A percentile compares a stretch with the other conserved stretches of the same genome.
Evolutionary conservation across 75 land plant species (phyloP).

Genomic region (Isoetes taiwanensis): DNA sequence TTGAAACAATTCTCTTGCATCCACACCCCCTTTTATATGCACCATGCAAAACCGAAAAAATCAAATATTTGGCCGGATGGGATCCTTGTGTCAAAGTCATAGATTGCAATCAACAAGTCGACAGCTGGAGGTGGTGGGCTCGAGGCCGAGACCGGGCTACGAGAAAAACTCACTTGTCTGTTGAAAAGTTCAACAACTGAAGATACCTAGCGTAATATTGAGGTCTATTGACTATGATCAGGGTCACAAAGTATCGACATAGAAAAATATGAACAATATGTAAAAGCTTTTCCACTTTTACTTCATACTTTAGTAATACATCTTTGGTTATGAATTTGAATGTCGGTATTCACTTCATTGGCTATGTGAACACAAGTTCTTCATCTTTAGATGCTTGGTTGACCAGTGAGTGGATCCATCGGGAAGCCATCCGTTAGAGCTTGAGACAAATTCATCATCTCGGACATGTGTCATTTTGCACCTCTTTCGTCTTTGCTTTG

Average conservation of each 20-base stretch:
- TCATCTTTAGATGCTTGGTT: constrained; percentile 78
- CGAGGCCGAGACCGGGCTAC: constrained; percentile 79
- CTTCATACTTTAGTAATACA: constrained; percentile 68
- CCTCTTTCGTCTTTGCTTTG: constrained; percentile 70
- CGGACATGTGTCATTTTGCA: constrained; percentile 55
- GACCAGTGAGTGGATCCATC: constrained; percentile 47
- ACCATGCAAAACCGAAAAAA: neutral
- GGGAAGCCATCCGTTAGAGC: constrained; percentile 35
- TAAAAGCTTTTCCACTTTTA: neutral
- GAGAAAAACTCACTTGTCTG: constrained; percentile 63
- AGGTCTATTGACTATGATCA: constrained; percentile 57
- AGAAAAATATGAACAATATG: neutral
- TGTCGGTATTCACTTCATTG: constrained; percentile 79
- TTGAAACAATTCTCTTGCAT: constrained; percentile 83
- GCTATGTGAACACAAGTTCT: constrained; percentile 39
- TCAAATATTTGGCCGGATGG: neutral
- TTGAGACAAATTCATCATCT: constrained; percentile 60
- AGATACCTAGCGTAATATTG: constrained; percentile 59
- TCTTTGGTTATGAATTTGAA: constrained; percentile 71
- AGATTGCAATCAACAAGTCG: constrained; percentile 80
- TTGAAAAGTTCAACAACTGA: constrained; percentile 65
- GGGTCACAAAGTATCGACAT: neutral
- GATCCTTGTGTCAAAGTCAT: constrained; percentile 37
- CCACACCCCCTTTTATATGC: constrained; percentile 67
- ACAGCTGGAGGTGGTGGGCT: constrained; percentile 68